Evolutionary conservation across 1,284 basidiomycete genomes (phyloP).

Genomic region (Cryptococcus sp.): DNA sequence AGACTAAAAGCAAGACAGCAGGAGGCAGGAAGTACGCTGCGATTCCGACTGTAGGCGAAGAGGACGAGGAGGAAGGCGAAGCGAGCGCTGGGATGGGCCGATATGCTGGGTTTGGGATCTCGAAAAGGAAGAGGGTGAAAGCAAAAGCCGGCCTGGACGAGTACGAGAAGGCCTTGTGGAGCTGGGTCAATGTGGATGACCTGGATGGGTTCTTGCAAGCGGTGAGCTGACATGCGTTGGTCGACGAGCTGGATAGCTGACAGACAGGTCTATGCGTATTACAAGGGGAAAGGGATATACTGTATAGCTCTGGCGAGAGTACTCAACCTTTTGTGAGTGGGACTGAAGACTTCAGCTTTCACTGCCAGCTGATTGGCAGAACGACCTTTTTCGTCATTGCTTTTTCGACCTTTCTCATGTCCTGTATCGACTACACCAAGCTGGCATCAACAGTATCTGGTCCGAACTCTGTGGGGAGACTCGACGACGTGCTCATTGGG

Average conservation of each 20-base stretch:
- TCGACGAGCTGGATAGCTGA: constrained; percentile 3
- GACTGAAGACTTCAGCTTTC: no score
- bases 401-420: constrained; percentile 92
- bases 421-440: constrained; percentile 87
- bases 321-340: constrained; percentile 81
- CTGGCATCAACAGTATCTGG: constrained; percentile 49
- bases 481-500: constrained; percentile 72
- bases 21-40: constrained; percentile 20
- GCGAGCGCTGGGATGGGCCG: not conserved
- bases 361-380: constrained; percentile 56
- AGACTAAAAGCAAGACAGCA: constrained; percentile 21
- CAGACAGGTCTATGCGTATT: constrained; percentile 70
- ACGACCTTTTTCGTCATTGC: constrained; percentile 95
- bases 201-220: constrained; percentile 92
- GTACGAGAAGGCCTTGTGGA: constrained; percentile 89
- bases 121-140: not conserved
- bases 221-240: constrained; percentile 46
- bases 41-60: constrained; percentile 37
- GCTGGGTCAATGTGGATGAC: constrained; percentile 98
- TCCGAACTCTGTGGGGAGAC: constrained; percentile 46
- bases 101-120: constrained; percentile 2
- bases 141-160: constrained; percentile 59
- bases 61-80: constrained; percentile 47
- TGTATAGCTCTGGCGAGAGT: constrained; percentile 83
- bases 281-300: constrained; percentile 91